Percentiles rank a stretch among this genome's conserved stretches.
Evolutionary conservation across 441 rosid species (phyloP).

Genomic region (Gossypium gossypioides): DNA sequence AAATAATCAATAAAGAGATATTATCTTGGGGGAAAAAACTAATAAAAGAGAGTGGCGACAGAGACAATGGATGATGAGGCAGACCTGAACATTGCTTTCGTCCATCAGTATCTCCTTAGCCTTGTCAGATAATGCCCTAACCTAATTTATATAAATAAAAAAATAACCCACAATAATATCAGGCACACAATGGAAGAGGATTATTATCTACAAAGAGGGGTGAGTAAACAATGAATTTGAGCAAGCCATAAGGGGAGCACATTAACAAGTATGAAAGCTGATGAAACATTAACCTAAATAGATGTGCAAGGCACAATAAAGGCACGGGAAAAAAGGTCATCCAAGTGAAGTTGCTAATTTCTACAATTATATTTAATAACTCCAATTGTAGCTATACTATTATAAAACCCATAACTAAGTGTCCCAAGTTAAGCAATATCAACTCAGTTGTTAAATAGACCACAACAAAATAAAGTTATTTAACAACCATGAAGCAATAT

Average conservation of each 20-base stretch:
- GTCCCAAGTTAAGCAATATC: too few relatives aligned
- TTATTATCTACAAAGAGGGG: background rate
- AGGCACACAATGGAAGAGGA: background rate
- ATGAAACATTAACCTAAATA: background rate
- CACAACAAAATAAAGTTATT: too few relatives aligned
- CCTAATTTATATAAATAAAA: conserved; percentile 22
- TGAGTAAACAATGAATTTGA: background rate
- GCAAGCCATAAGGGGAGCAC: background rate
- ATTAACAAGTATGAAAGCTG: background rate
- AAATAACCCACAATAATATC: background rate
- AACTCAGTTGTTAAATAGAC: too few relatives aligned
- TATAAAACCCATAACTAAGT: too few relatives aligned
- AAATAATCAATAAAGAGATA: background rate
- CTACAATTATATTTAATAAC: background rate
- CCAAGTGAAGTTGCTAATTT: background rate
- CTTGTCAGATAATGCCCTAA: conserved; percentile 49
- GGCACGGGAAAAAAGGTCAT: too few relatives aligned
- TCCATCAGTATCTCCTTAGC: conserved; percentile 54
- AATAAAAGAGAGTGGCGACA: background rate
- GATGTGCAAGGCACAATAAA: background rate
- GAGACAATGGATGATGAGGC: background rate
- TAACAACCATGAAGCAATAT: too few relatives aligned
- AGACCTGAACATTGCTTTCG: conserved; percentile 28
- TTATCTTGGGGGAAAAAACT: background rate
- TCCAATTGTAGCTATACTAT: too few relatives aligned